Evolutionary conservation across 192 early-diverging fungal species (phyloP), one percentile per base, ranked within the genome.

Genomic region (Mortierella claussenii): DNA sequence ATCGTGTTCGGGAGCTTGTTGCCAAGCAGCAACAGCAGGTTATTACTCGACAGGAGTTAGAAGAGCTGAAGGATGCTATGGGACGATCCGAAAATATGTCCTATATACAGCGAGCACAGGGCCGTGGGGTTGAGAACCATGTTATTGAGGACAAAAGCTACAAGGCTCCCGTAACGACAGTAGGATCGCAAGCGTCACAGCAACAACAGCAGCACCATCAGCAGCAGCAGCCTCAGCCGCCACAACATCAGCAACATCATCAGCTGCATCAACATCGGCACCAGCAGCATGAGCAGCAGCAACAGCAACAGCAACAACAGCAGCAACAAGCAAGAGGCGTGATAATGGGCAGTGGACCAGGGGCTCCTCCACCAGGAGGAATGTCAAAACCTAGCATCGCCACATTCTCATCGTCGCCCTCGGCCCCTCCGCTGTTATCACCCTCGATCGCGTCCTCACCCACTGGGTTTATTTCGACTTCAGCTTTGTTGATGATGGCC

Each of bases 401-500:
- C 15, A 55, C 57, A 4, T 67, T 61, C 31, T 54, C 58, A 18
- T 23, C 73, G 1, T 55, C 73, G 8, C 45, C 65, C 0, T 27
- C 67, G 34, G 65, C 64, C 0, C 73, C 57, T 1, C 62, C 70
- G 20, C 31, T 76, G n/a, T 21, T 67, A n/a, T 76, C 73, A 0
- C 73, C 73, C 0, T 61, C 73, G 31, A 57, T 61, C 12, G 62
- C 56, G 11, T 48, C 46, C 6, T 67, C 73, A 5, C 63, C 71
- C 0, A 60, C 55, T 20, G 73, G 65, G 4, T 76, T 76, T 49
- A 67, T 76, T 6, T 54, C 73, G 18, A 76, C 73, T 0, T 67
- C 73, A 13, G 53, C 64, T 0, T 26, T 76, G 52, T 53, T 76
- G 3, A 60, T 61, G 58, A 67, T 67, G 73, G 73, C 73, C 28